phyloP scores from a whole-genome alignment of 2,329 filamentous ascomycete genomes.

The Setomelanomma holmii region DNA sequence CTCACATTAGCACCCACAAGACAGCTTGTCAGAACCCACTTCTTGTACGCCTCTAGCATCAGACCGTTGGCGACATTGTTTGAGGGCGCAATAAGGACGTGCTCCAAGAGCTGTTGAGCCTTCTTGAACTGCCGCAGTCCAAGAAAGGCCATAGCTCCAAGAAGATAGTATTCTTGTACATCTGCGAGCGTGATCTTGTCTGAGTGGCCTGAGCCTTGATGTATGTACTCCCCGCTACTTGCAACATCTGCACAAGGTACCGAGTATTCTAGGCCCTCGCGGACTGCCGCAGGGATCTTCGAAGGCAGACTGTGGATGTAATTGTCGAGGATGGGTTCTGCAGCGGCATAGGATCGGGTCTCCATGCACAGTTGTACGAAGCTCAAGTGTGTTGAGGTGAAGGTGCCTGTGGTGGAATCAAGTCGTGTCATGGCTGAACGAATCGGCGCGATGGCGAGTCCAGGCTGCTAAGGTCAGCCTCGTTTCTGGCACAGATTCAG shows the following conservation, averaged over 20 bases:
- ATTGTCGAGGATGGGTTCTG: conserved; percentile 68
- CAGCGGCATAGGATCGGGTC: conserved; percentile 61
- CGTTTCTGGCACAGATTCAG: neutral
- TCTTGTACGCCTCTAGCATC: conserved; percentile 90
- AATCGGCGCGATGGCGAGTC: conserved; percentile 48
- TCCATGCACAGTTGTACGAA: conserved; percentile 66
- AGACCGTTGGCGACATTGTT: conserved; percentile 72
- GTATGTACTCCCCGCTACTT: conserved; percentile 65
- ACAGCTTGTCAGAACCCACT: conserved; percentile 81
- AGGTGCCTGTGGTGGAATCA: conserved; percentile 70
- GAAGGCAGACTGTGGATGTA: conserved; percentile 71
- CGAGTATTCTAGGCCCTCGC: conserved; percentile 48
- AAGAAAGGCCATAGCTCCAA: conserved; percentile 58
- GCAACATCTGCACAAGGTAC: conserved; percentile 51
- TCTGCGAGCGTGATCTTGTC: conserved; percentile 58
- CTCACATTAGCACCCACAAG: conserved; percentile 70
- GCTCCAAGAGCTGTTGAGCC: conserved; percentile 56
- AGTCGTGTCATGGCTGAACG: conserved; percentile 67
- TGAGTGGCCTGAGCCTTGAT: conserved; percentile 64
- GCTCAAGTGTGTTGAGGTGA: conserved; percentile 69
- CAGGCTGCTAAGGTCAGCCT: conserved; percentile 33
- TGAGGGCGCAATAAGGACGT: conserved; percentile 68
- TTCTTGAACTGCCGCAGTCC: conserved; percentile 52
- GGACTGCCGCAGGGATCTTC: conserved; percentile 32
- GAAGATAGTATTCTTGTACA: conserved; percentile 63